Evolutionary conservation across 352 stramenopile genomes (phyloP), one percentile per base, ranked within the genome.

Genomic region (Phytopythium delawarense): DNA sequence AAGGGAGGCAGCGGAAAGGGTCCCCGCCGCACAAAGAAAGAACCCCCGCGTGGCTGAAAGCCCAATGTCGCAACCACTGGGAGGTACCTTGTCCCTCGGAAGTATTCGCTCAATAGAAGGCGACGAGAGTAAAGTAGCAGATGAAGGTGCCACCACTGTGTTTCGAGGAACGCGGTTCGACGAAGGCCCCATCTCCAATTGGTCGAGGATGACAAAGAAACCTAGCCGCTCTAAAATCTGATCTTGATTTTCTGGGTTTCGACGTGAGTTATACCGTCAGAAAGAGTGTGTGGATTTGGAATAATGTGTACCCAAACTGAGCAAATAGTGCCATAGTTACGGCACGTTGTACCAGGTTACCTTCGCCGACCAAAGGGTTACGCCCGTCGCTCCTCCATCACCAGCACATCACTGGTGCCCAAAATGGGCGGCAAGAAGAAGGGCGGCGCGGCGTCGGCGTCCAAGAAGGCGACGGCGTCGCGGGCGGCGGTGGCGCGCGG

Each of bases 381-480:
- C 25, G 2, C 25, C 25, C 28, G 4, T 7, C 25, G 25, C 5
- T 32, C 28, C 28, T 32, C 5, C 28, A 32, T 32, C 28, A 7
- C 28, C 28, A 32, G 5, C 28, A 32, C 28, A 4, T 32, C 2
- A 40, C n/a, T n/a, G 8, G 35, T 40, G 25, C 25, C 39, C 7
- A 45, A 45, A n/a, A 54, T 54, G 48, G 21, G 48, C 48, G 15
- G 25, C 23, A 34, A 54, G 51, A 57, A 44, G 51, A 44, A 32
- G 18, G 28, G 28, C 28, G 49, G 7, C 5, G 46, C 6, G 12
- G 15, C 15, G 25, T n/a, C 46, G 25, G 15, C 46, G 46, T 35
- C 46, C 51, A 57, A 42, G 51, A 57, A 57, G 51, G 32, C 51
- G 51, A n/a, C 32, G 50, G 16, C 50, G 7, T n/a, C 50, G 50